A percentile compares a stretch with the other conserved stretches of the same genome.
These are phyloP conservation scores for Gossypium arboreum DNA, from an alignment of 345 rosid species.

Conservation along the genomic window DNA sequence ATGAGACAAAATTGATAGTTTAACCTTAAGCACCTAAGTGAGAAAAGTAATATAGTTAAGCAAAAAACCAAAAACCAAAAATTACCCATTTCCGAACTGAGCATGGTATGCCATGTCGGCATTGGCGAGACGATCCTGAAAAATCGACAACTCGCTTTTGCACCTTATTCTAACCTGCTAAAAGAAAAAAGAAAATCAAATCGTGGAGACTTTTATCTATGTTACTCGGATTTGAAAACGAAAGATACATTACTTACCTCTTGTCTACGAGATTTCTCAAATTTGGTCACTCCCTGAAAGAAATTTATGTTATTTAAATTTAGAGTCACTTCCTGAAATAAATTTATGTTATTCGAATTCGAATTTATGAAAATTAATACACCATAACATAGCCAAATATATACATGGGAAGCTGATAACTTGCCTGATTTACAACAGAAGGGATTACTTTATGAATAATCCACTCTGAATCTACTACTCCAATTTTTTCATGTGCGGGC, in stretches of 20 bases:
- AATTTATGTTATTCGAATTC: too few relatives aligned
- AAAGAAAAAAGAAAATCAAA: not conserved
- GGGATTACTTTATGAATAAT: constrained; percentile 82
- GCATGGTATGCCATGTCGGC: constrained; percentile 60
- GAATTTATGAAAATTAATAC: not conserved
- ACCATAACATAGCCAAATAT: not conserved
- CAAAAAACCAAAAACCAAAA: too few relatives aligned
- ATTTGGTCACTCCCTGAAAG: not conserved
- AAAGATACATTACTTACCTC: not conserved
- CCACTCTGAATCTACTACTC: constrained; percentile 98
- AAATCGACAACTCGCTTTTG: constrained; percentile 73
- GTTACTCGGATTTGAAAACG: too few relatives aligned
- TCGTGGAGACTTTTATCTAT: too few relatives aligned
- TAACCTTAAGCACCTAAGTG: too few relatives aligned
- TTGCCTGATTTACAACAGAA: constrained; percentile 73
- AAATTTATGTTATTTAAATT: too few relatives aligned
- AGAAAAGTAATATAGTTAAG: too few relatives aligned
- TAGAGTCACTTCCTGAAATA: too few relatives aligned
- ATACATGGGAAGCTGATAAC: not conserved
- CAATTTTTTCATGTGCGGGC: constrained; percentile 97
- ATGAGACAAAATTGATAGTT: too few relatives aligned
- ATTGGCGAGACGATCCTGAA: constrained; percentile 58
- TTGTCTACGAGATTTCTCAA: not conserved
- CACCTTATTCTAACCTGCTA: constrained; percentile 81
- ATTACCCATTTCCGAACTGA: constrained; percentile 26